Evolutionary conservation across 2,329 filamentous ascomycete genomes (phyloP), one percentile per base, ranked within the genome.

Genomic region (Cladobotryum mycophilum): DNA sequence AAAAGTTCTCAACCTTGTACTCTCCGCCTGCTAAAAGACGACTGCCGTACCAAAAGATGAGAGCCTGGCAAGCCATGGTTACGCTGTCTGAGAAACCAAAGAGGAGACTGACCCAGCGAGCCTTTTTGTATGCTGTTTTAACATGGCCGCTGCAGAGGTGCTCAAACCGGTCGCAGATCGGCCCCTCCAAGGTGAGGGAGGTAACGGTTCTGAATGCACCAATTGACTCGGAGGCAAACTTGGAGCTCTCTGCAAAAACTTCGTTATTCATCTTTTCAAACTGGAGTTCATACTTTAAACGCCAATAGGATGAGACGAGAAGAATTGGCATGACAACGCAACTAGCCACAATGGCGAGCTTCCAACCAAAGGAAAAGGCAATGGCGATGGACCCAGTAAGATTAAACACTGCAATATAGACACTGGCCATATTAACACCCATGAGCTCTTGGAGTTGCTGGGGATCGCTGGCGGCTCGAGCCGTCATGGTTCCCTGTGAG

Each of bases 121-220:
- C 95, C 89, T 2, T 62, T 63, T 1, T 76, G 84, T 22, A 93
- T 79, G 42, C 82, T 82, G 2, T 69, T 65, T 53, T 80, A 84
- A 71, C 95, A 99, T 48, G 84, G 76, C 2, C 69, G 61, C 60
- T 88, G 78, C 3, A 97, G 89, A 62, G 96, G 89, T 0, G 45
- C 15, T 78, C 68, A 58, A 89, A 91, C 34, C 84, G 76, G 3
- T 73, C 61, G 40, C 77, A 73, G 52, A 89, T 87, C 13, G 74
- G 71, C 51, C 79, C 69, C 70, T 99, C 93, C 11, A 91, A 82
- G 0, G 91, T 96, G 41, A 99, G 78, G 9, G 89, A 88, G 4
- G 91, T 92, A 7, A 97, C 91, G 2, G 93, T 97, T 47, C 92
- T 86, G 57, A 97, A 96, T 8, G 91, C 88, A 3, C 89, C 90